Base-by-base conservation (phyloP, 2,329 filamentous ascomycete genomes). In the Claviceps sp. region DNA sequence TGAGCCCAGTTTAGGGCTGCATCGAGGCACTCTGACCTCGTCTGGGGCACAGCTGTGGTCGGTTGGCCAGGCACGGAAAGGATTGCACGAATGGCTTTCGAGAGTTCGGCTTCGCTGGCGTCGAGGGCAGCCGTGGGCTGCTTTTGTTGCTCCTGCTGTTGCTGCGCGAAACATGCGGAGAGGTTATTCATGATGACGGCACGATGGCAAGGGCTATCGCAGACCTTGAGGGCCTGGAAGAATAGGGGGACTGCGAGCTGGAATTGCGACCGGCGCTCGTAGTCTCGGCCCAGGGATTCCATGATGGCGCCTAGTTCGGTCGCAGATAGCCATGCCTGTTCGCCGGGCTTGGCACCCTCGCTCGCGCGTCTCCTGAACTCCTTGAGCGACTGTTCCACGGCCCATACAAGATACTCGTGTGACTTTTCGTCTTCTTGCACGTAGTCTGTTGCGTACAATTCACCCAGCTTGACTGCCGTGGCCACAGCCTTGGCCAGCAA, bases 161-260 rank as follows among this genome's bases (percentile, higher is more conserved):
- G 84, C 65, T 88, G 85, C 2, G 83, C 84, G 55, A 91, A 80
- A 46, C 81, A 82, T 38, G 79, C 81, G 7, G 87, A 79, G 54
- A 91, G 75, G 65, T 91, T 91, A 71, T 89, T 90, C 87, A 91
- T 94, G 63, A 96, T 73, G 14, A 90, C 76, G 30, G 88, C 85
- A 49, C 85, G 82, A 64, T 95, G 89, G 64, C 90, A 96, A 34
- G 74, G 76, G 26, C 71, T 70, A 22, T 68, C 80, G 75, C 64
- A 84, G 46, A 93, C 69, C 18, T 82, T 77, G 37, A 95, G 73
- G 5, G 90, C 88, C 62, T 94, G 89, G 60, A 96, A 80, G 65
- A 90, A 95, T 34, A 96, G 74, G 3, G 90, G 89, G 22, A 90
- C 78, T 5, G 90, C 85, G 2, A 96, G 81, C 58, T 91, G 87